Base-by-base conservation (phyloP, 768 basidiomycete genomes). In the Sarcomyxa edulis region DNA sequence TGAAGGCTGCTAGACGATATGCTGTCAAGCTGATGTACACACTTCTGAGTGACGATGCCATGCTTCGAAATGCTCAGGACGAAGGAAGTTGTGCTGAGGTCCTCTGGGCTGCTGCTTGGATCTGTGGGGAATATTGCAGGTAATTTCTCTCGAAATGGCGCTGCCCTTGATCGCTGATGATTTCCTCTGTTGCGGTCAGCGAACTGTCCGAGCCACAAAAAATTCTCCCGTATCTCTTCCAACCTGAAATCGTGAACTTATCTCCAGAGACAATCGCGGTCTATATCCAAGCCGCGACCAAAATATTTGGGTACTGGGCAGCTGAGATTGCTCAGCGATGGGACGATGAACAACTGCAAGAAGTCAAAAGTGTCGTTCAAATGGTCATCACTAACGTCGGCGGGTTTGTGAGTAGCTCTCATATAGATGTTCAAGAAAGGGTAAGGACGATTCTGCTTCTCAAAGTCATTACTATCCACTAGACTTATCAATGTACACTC, bases 41-140 rank as follows among this genome's bases (percentile, higher is more conserved):
- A 34, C 53, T 98, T 7, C 57, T 98, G 28, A 76, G 73, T 32
- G 94, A 98, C 47, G 84, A 89, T 30, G 71, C 72, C 0, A 74
- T 94, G 49, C 47, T 91, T 35, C 64, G 72, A 38, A 81, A 79
- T 53, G 78, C 81, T 3, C 62, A 66, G 14, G 83, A 88, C 15
- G 73, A 75, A 35, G 82, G 78, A 1, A 81, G 79, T 53, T 94
- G 89, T 50, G 76, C 81, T 0, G 89, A 94, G 52, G 76, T 95
- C 7, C 65, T 96, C 2, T 91, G 88, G 76, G 96, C 94, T 1
- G 94, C 93, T 7, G 91, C 92, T 5, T 99, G 90, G 88, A 87
- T 97, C 48, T 92, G 89, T 45, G 95, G 94, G 14, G 96, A 99
- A 61, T 90, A 91, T 56, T 83, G 85, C 72, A 71, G 79, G 94